Evolutionary conservation across 116 monocot genomes (phyloP).

Genomic region (Posidonia oceanica): DNA sequence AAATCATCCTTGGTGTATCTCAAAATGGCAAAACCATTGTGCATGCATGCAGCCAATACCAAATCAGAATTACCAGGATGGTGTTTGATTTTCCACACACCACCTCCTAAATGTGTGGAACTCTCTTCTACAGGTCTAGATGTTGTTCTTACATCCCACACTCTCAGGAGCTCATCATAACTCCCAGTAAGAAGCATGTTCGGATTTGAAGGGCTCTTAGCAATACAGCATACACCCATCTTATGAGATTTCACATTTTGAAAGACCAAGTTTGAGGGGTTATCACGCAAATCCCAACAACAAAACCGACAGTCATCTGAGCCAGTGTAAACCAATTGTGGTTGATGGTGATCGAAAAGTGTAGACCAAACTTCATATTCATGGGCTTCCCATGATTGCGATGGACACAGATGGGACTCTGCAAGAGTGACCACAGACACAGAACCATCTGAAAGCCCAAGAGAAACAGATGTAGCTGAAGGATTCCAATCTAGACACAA

Average conservation of each 20-base stretch:
- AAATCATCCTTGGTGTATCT: conserved; percentile 23
- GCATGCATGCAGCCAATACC: conserved; percentile 88
- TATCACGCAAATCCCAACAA: conserved; percentile 83
- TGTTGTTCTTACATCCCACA: conserved; percentile 65
- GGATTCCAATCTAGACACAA: conserved; percentile 72
- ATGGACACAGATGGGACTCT: conserved; percentile 37
- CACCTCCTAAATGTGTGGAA: conserved; percentile 62
- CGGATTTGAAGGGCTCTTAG: conserved; percentile 31
- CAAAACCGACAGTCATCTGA: conserved; percentile 78
- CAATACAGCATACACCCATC: conserved; percentile 91
- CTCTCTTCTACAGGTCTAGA: conserved; percentile 38
- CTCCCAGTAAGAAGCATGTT: conserved; percentile 70
- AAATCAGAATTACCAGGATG: conserved; percentile 40
- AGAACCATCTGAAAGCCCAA: conserved; percentile 78
- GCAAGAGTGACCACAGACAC: conserved; percentile 32
- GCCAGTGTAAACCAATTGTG: conserved; percentile 61
- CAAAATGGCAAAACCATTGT: conserved; percentile 77
- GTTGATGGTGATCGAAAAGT: conserved; percentile 34
- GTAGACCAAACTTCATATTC: conserved; percentile 72
- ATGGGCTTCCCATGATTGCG: conserved; percentile 62
- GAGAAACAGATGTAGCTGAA: conserved; percentile 23
- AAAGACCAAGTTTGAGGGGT: conserved; percentile 41
- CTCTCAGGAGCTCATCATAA: conserved; percentile 80
- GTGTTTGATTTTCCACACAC: conserved; percentile 87
- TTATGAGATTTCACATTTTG: conserved; percentile 66